Base-by-base conservation (phyloP, 306 rosid species). In the Quercus aquifolioides region DNA sequence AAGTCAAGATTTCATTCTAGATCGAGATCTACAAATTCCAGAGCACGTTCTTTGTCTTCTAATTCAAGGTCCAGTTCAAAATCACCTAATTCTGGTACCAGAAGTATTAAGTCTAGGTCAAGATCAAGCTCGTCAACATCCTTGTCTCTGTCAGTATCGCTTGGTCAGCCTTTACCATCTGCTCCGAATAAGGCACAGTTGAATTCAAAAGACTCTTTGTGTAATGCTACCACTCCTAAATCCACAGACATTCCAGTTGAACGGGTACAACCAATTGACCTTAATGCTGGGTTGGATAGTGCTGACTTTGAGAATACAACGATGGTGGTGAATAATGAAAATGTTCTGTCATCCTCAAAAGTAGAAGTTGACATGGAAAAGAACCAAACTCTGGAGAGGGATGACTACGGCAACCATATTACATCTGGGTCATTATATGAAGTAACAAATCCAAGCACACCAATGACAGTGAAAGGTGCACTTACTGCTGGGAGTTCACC, bases 41-140 rank as follows among this genome's bases (percentile, higher is more conserved):
- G 76, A 64, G 75, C 74, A 51, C 71, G 1, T 35, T 85, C 87
- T 58, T 78, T 76, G n/a, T 85, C 87, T 38, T 79, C 85, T 64
- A 81, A 76, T 79, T 83, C 83, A 63, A 83, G 72, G 62, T 83
- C 88, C 41, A 76, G 80, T 59, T 83, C 88, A 46, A 88, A 85
- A 81, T 83, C 86, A 28, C 73, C 55, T 23, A 25, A 58, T 78
- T 64, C 62, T 60, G 77, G 70, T 41, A 73, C 80, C 38, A 78
- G 69, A 82, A 71, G 87, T 63, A 56, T 65, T 41, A 79, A 76
- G 72, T 83, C 85, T 74, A 76, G 78, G 81, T 71, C 82, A 20
- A 82, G 91, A 76, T 86, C 88, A 62, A 86, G 86, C 76, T 75
- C 86, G 30, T 83, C 82, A 38, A 68, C 75, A 20, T 86, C 86